Percentiles rank a stretch among this genome's conserved stretches.
Conservation (phyloP, 305 asterid species). For the Withania somnifera region DNA sequence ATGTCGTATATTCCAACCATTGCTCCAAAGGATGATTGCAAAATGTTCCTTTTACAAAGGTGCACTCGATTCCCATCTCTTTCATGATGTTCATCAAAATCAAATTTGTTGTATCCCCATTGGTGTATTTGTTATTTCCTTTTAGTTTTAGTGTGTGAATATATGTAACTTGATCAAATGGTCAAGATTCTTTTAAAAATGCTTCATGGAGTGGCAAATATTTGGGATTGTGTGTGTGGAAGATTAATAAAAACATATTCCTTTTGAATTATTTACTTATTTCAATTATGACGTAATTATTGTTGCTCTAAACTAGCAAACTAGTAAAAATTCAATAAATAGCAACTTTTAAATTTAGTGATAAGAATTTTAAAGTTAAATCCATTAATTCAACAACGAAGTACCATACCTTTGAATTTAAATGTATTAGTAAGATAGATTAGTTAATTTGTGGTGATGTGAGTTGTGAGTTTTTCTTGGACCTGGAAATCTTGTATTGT, state of each 20-base stretch:
- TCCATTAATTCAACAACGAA: too few relatives aligned
- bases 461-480: not conserved
- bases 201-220: constrained; percentile 17
- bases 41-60: constrained; percentile 33
- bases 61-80: constrained; percentile 25
- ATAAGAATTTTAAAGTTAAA: too few relatives aligned
- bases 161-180: not conserved
- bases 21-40: constrained; percentile 68
- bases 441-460: not conserved
- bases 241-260: not conserved
- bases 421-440: not conserved
- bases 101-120: too few relatives aligned
- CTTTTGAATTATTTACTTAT: not conserved
- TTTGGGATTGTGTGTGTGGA: constrained; percentile 9
- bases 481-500: too few relatives aligned
- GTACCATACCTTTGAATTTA: not conserved
- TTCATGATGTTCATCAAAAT: too few relatives aligned
- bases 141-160: not conserved
- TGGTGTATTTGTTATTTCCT: not conserved
- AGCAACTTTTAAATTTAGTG: too few relatives aligned
- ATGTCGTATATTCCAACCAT: constrained; percentile 64
- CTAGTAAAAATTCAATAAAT: too few relatives aligned
- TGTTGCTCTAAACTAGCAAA: too few relatives aligned
- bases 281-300: too few relatives aligned
- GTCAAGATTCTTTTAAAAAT: constrained; percentile 9